Percentiles rank a stretch among this genome's conserved stretches.
These are phyloP conservation scores for Phoma herbarum DNA, from an alignment of 2,329 filamentous ascomycete genomes.

Conservation along the genomic window DNA sequence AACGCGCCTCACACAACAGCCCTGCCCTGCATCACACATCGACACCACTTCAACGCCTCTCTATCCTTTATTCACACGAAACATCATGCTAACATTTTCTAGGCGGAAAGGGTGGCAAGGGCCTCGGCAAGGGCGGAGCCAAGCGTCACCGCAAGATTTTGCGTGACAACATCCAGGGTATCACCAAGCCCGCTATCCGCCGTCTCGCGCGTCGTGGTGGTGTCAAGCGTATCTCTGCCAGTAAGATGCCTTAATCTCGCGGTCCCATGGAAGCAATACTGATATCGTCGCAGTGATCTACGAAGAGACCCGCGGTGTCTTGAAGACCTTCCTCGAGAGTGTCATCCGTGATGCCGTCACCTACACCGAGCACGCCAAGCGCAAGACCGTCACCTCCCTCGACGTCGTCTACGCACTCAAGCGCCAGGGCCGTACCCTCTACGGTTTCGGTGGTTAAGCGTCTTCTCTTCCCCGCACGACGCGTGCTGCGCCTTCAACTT, in stretches of 20 bases:
- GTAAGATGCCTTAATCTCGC: slow-evolving; percentile 44
- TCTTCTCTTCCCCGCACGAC: slow-evolving; percentile 29
- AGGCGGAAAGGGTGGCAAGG: slow-evolving; percentile 65
- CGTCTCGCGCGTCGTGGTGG: slow-evolving; percentile 64
- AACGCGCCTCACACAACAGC: slow-evolving; percentile 24
- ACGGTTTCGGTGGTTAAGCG: slow-evolving; percentile 87
- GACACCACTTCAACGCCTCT: slow-evolving; percentile 22
- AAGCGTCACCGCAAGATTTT: slow-evolving; percentile 65
- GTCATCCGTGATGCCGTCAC: slow-evolving; percentile 81
- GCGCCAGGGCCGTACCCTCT: slow-evolving; percentile 75
- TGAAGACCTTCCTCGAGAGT: slow-evolving; percentile 80
- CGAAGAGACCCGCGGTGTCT: slow-evolving; percentile 79
- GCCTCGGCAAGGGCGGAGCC: slow-evolving; percentile 63
- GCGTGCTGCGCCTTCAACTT: slow-evolving; percentile 22
- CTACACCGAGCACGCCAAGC: slow-evolving; percentile 82
- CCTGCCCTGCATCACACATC: slow-evolving; percentile 26
- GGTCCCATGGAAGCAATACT: slow-evolving; percentile 23
- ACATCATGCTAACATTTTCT: slow-evolving; percentile 45
- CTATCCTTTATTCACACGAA: slow-evolving; percentile 5
- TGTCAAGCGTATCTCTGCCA: slow-evolving; percentile 63
- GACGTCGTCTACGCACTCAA: slow-evolving; percentile 71
- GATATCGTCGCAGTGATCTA: slow-evolving; percentile 69
- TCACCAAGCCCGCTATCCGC: slow-evolving; percentile 64
- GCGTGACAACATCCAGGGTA: slow-evolving; percentile 65
- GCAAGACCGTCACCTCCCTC: slow-evolving; percentile 79